phyloP scores from a whole-genome alignment of 129 eudicot species.

The Flaveria linearis region DNA sequence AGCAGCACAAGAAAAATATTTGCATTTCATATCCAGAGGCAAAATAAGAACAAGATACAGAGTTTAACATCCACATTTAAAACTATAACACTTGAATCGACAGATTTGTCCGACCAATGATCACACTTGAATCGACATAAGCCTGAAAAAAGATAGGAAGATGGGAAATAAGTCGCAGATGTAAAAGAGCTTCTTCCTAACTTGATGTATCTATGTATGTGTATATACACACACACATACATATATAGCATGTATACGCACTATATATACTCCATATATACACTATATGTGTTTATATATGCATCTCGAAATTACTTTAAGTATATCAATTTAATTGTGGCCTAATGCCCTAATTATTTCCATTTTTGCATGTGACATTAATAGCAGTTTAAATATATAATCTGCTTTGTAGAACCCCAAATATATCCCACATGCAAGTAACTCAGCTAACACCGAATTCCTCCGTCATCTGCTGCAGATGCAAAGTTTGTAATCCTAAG shows the following conservation, averaged over 20 bases:
- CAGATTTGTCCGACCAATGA: too few relatives aligned
- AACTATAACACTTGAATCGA: too few relatives aligned
- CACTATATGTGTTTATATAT: not conserved
- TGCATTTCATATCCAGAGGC: not conserved
- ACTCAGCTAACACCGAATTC: constrained; percentile 11
- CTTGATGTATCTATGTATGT: not conserved
- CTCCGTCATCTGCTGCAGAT: constrained; percentile 24
- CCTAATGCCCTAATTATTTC: constrained; percentile 3
- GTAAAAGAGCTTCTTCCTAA: too few relatives aligned
- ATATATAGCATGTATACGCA: not conserved
- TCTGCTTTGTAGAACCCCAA: constrained; percentile 8
- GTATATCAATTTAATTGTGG: not conserved
- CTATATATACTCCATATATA: not conserved
- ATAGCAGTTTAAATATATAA: too few relatives aligned
- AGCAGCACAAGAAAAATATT: constrained; percentile 16
- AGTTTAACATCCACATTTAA: constrained; percentile 9
- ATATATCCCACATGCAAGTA: not conserved
- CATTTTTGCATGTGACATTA: constrained; percentile 1
- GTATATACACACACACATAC: not conserved
- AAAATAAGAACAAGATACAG: constrained; percentile 2
- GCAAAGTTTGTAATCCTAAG: constrained; percentile 14
- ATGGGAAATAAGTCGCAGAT: too few relatives aligned
- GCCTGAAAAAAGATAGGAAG: too few relatives aligned
- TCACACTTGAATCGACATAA: too few relatives aligned
- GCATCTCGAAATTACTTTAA: not conserved